Base-by-base conservation (phyloP, 306 rosid species). In the Fragaria nilgerrensis region DNA sequence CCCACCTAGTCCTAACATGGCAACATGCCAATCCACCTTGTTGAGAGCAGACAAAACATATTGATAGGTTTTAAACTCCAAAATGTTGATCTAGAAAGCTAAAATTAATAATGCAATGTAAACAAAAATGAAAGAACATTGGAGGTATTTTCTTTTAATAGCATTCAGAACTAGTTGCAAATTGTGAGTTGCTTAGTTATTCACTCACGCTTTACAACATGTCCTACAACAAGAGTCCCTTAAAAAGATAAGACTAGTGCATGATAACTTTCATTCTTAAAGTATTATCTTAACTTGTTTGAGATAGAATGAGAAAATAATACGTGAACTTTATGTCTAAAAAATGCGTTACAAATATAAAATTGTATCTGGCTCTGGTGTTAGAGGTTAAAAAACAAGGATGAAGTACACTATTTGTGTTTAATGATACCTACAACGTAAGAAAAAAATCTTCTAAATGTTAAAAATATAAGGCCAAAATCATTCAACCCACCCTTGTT, bases 1-100 rank as follows among this genome's bases (percentile, higher is more conserved):
- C 72, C 78, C 71, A 52, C 66, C 72, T 0, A 19, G 52, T 12
- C 59, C 72, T 68, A 69, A 48, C 84, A 59, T 75, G 80, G 50
- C 70, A 74, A 80, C 71, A 43, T 58, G 34, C 36, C 23, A 22
- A 45, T 70, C 64, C 59, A 56, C 63, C 70, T 43, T 22, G 6
- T 19, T 44, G 8, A 6, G 32, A 66, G 41, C 73, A 23, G 66
- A 66, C 73, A 36, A 66, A 65, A 66, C 10, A 66, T 34, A 3
- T 2, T 36, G 2, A 63, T 34, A 41, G 23, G 37, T 47, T 32
- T 34, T 20, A 55, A 64, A 73, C 7, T 41, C 20, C 44, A 44
- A 74, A 53, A 29, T 59, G 37, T 22, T 41, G 36, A 4, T 12
- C 12, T 43, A 10, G n/a, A 48, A 58, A 25, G 41, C 41, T 34